A percentile compares a stretch with the other conserved stretches of the same genome.
Evolutionary conservation across 2,329 filamentous ascomycete genomes (phyloP).

Genomic region (Colletotrichum noveboracense): DNA sequence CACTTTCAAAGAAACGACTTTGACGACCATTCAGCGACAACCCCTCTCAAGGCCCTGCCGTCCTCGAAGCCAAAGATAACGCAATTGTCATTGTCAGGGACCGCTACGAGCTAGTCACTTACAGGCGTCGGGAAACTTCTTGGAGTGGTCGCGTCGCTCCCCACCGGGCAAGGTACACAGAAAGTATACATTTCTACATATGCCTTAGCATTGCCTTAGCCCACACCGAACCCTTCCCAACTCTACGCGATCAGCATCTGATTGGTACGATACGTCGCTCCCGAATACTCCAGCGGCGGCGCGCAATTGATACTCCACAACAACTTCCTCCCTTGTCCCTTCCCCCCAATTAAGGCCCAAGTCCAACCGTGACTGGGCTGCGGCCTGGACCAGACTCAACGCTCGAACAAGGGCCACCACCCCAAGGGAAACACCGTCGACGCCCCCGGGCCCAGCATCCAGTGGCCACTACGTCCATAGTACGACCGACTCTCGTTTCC

Average conservation of each 20-base stretch:
- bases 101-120: conserved; percentile 1
- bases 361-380: conserved; percentile 19
- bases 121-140: conserved; percentile 6
- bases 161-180: conserved; percentile 3
- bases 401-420: conserved; percentile 9
- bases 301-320: conserved; percentile 17
- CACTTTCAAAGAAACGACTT: background rate
- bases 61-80: background rate
- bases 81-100: background rate
- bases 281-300: conserved; percentile 15
- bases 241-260: conserved; percentile 33
- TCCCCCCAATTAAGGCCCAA: background rate
- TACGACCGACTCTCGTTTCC: background rate
- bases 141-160: conserved; percentile 1
- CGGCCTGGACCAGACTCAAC: conserved; percentile 1
- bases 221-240: conserved; percentile 20
- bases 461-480: background rate
- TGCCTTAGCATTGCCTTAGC: conserved; percentile 9
- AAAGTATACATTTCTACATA: background rate
- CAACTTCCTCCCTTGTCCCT: conserved; percentile 6
- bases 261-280: conserved; percentile 36
- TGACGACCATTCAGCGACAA: background rate
- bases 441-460: conserved; percentile 3
- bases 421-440: conserved; percentile 9
- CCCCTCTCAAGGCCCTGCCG: background rate